phyloP scores from a whole-genome alignment of 2,329 filamentous ascomycete genomes.

The Ophiostoma sp. region DNA sequence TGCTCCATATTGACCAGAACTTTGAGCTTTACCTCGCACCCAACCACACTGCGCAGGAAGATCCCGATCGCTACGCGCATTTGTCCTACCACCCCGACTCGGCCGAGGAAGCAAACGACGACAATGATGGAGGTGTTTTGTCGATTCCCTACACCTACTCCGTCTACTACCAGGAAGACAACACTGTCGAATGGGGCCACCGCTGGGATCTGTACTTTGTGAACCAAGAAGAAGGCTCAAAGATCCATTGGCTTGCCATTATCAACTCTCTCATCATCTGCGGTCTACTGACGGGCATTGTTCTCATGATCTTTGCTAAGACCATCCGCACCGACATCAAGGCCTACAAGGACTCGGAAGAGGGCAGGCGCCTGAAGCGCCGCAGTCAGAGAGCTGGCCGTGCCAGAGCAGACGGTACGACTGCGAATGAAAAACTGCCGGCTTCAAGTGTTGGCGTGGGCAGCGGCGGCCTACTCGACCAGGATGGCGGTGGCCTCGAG shows the following conservation, averaged over 20 bases:
- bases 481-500: conserved; percentile 29
- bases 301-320: conserved; percentile 73
- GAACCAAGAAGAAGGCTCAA: conserved; percentile 74
- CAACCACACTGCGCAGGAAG: conserved; percentile 51
- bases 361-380: conserved; percentile 55
- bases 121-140: conserved; percentile 60
- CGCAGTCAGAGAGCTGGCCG: conserved; percentile 34
- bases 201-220: conserved; percentile 89
- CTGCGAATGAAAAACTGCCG: conserved; percentile 43
- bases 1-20: conserved; percentile 56
- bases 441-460: conserved; percentile 24
- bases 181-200: conserved; percentile 72
- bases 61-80: conserved; percentile 44
- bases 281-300: conserved; percentile 68
- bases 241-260: conserved; percentile 84
- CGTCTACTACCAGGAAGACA: conserved; percentile 81
- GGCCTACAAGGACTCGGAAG: conserved; percentile 64
- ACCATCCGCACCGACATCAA: conserved; percentile 77
- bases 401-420: conserved; percentile 23
- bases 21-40: conserved; percentile 64
- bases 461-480: conserved; percentile 52
- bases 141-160: conserved; percentile 83
- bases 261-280: conserved; percentile 82
- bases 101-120: conserved; percentile 45
- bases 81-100: conserved; percentile 50